Conservation (phyloP, 176 grass and related monocot species). For the Lolium multiflorum region DNA sequence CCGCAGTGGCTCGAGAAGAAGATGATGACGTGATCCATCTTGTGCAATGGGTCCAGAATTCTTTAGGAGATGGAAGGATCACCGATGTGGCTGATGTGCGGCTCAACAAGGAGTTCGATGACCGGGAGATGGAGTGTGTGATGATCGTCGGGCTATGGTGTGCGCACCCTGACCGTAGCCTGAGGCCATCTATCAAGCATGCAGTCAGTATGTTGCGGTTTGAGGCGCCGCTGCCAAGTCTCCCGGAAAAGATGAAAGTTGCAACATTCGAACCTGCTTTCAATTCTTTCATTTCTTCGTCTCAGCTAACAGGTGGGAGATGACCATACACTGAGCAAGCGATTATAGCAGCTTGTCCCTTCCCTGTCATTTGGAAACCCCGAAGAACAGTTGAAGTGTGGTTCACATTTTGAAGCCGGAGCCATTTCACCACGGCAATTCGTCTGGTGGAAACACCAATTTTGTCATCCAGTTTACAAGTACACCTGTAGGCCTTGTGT, state of each 20-base stretch:
- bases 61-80: background rate
- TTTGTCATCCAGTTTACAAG: too few species aligned
- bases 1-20: background rate
- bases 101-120: background rate
- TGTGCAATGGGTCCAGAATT: conserved; percentile 21
- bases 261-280: background rate
- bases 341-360: too few species aligned
- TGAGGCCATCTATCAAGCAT: conserved; percentile 42
- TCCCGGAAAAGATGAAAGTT: conserved; percentile 39
- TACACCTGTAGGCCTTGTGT: too few species aligned
- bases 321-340: background rate
- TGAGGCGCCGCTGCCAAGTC: background rate
- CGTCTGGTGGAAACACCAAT: too few species aligned
- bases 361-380: background rate
- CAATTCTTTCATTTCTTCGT: background rate
- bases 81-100: conserved; percentile 8
- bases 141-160: conserved; percentile 51
- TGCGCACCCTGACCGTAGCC: conserved; percentile 31
- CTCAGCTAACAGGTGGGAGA: background rate
- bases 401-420: background rate
- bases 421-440: background rate
- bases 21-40: background rate
- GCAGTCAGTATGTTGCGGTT: conserved; percentile 28
- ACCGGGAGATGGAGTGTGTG: conserved; percentile 33
- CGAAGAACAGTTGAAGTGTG: background rate